Evolutionary conservation across 2,329 filamentous ascomycete species (phyloP).

Genomic region (Colletotrichum salicis): DNA sequence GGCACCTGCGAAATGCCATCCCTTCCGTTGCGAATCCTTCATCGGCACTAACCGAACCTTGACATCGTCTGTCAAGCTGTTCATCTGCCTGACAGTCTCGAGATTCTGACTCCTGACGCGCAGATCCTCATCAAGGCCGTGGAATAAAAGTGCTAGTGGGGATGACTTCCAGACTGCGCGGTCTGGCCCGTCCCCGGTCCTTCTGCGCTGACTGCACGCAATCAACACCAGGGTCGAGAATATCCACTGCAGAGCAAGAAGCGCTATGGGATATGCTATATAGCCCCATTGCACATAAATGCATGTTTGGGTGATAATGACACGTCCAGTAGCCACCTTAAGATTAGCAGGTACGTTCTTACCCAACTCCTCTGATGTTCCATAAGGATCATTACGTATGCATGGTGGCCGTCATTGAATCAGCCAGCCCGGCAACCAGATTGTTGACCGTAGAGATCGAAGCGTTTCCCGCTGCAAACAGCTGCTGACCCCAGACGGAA

Average conservation of each 20-base stretch:
- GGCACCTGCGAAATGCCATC: too few species aligned
- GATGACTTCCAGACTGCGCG: too few species aligned
- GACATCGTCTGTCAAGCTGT: too few species aligned
- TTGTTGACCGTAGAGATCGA: not conserved
- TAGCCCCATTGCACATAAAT: constrained; percentile 5
- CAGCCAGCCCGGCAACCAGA: not conserved
- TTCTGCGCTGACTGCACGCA: too few species aligned
- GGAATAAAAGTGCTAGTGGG: too few species aligned
- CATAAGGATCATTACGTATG: not conserved
- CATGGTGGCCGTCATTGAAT: constrained; percentile 4
- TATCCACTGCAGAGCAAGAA: constrained; percentile 4
- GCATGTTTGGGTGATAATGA: not conserved
- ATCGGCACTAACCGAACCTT: too few species aligned
- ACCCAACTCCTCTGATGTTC: not conserved
- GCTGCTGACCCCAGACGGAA: not conserved
- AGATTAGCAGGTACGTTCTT: not conserved
- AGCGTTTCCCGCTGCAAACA: not conserved
- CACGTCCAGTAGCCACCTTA: not conserved
- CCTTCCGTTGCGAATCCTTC: too few species aligned
- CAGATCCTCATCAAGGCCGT: too few species aligned
- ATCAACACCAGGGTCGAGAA: not conserved
- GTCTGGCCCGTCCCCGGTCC: too few species aligned
- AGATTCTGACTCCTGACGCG: too few species aligned
- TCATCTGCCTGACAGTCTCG: too few species aligned
- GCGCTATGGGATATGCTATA: constrained; percentile 1